These are phyloP conservation scores for Abrus pulchellus DNA, from an alignment of 306 rosid species.

Conservation along the genomic window DNA sequence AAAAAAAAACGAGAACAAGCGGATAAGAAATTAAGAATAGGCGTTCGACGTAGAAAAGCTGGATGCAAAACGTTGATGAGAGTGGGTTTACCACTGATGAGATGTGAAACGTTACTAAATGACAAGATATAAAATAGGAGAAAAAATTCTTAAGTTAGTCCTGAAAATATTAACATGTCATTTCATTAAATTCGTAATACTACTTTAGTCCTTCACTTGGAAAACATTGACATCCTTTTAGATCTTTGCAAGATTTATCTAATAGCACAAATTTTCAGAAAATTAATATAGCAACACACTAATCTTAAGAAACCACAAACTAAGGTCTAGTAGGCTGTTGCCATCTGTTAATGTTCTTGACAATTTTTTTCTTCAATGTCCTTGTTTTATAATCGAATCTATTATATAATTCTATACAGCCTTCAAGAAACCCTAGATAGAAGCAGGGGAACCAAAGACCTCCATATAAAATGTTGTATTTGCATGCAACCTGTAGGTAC, in stretches of 20 bases:
- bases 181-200: neutral
- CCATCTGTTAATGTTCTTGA: neutral
- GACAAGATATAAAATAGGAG: no score
- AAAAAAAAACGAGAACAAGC: no score
- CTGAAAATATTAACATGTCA: no score
- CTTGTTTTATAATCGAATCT: neutral
- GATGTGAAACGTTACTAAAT: no score
- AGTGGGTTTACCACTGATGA: no score
- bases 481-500: neutral
- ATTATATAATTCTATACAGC: neutral
- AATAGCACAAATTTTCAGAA: neutral
- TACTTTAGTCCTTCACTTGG: neutral
- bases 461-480: neutral
- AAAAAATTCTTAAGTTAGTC: no score
- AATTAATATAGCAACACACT: neutral
- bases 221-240: neutral
- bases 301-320: neutral
- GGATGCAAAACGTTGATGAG: no score
- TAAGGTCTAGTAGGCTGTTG: neutral
- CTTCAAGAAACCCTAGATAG: neutral
- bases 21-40: no score
- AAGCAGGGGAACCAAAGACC: neutral
- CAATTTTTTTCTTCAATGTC: neutral
- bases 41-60: no score
- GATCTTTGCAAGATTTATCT: neutral